Conservation (phyloP, 2,329 filamentous ascomycete species). For the Talaromyces verruculosus region DNA sequence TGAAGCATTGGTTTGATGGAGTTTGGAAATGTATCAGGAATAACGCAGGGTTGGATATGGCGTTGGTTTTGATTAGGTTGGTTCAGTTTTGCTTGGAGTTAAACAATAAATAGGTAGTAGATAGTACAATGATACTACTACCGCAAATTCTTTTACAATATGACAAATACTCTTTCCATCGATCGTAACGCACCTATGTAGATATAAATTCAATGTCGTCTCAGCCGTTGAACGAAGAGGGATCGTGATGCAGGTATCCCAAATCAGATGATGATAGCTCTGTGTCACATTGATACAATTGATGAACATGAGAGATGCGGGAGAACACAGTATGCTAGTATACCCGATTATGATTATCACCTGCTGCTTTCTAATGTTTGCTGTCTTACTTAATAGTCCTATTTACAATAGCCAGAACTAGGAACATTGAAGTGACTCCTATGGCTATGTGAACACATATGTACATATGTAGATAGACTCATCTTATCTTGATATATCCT, state of each 20-base stretch:
- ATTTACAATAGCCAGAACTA: neutral
- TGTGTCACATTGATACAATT: no score
- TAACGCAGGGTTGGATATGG: neutral
- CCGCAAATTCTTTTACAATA: neutral
- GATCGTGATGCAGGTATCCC: neutral
- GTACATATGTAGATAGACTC: no score
- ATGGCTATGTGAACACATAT: no score
- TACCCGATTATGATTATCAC: no score
- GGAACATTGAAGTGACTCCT: no score
- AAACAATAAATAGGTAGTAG: conserved; percentile 5
- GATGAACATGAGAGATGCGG: no score
- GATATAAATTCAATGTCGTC: neutral
- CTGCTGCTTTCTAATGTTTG: neutral
- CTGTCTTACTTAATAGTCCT: neutral
- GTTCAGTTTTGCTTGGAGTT: neutral
- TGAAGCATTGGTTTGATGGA: conserved; percentile 29
- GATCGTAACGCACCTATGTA: neutral
- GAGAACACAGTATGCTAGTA: no score
- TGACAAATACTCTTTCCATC: neutral
- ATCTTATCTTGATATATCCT: no score
- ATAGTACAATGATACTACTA: conserved; percentile 5
- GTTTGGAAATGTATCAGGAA: neutral
- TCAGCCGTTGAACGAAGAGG: neutral
- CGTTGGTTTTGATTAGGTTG: neutral
- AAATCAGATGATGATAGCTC: neutral